These are phyloP conservation scores for Xylariaceae sp. DNA, from an alignment of 2,329 filamentous ascomycete genomes.

Conservation along the genomic window DNA sequence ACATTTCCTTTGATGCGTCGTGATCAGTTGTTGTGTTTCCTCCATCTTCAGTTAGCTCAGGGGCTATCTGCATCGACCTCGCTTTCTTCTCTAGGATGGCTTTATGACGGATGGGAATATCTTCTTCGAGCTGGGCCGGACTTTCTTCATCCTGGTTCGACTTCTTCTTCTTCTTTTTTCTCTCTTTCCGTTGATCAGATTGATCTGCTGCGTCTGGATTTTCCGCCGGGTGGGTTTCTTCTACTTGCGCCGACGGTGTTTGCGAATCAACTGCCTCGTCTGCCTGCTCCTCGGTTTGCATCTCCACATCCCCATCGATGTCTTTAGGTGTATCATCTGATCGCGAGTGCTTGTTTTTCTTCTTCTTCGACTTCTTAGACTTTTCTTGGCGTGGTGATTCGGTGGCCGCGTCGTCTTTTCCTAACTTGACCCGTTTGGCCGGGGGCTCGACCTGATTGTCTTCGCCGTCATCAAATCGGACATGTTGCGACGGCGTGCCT, in stretches of 20 bases:
- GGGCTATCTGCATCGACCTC: constrained; percentile 48
- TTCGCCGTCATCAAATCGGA: constrained; percentile 20
- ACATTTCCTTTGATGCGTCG: constrained; percentile 4
- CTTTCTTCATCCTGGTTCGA: constrained; percentile 16
- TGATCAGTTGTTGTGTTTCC: constrained; percentile 16
- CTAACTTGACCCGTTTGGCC: constrained; percentile 34
- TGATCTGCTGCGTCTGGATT: constrained; percentile 15
- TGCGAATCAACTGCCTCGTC: constrained; percentile 3
- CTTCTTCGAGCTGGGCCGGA: constrained; percentile 16
- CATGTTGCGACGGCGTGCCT: constrained; percentile 14
- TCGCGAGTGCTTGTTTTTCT: constrained; percentile 36
- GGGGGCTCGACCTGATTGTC: constrained; percentile 24
- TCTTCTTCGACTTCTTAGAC: constrained; percentile 33
- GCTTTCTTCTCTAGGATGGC: constrained; percentile 50
- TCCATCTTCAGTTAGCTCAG: constrained; percentile 36
- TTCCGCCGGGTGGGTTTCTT: constrained; percentile 1
- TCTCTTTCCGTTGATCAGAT: constrained; percentile 24
- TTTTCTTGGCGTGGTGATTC: constrained; percentile 23
- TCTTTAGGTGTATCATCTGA: constrained; percentile 12
- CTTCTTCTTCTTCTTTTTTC: constrained; percentile 26
- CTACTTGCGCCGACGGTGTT: neutral
- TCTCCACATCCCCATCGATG: neutral
- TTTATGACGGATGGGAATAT: constrained; percentile 38
- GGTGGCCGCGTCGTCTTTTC: constrained; percentile 28
- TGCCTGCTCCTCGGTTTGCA: neutral